Percentiles rank a stretch among this genome's conserved stretches.
Conservation (phyloP, 192 early-diverging fungal genomes). For the Coemansia sp. region DNA sequence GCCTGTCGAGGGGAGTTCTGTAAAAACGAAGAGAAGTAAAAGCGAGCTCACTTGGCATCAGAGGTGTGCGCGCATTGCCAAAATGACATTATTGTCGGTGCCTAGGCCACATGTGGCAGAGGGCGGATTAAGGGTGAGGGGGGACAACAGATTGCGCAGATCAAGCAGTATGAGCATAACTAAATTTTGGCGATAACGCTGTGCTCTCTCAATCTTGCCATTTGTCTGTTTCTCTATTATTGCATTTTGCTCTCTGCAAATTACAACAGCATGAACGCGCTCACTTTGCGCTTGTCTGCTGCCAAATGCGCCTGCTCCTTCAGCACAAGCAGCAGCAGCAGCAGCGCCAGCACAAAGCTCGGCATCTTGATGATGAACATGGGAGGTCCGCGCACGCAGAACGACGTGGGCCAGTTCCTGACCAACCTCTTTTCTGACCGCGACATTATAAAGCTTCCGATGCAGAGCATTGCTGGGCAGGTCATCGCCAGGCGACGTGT, state of each 20-base stretch:
- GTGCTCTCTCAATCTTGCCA: neutral
- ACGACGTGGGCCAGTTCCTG: slow-evolving; percentile 80
- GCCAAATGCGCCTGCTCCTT: slow-evolving; percentile 9
- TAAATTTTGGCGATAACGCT: neutral
- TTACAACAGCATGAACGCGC: neutral
- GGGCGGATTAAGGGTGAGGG: neutral
- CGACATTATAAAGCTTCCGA: slow-evolving; percentile 88
- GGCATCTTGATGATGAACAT: slow-evolving; percentile 92
- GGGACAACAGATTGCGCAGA: neutral
- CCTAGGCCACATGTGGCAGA: neutral
- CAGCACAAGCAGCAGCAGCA: slow-evolving; percentile 6
- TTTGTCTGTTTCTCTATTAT: neutral
- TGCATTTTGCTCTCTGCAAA: neutral
- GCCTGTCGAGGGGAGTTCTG: neutral
- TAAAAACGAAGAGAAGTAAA: neutral
- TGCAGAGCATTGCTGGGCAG: slow-evolving; percentile 69
- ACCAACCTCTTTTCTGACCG: slow-evolving; percentile 82
- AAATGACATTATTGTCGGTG: neutral
- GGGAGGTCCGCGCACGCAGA: slow-evolving; percentile 80
- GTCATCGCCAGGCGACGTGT: slow-evolving; percentile 81
- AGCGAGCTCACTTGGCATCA: neutral
- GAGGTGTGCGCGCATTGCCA: neutral
- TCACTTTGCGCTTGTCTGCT: neutral
- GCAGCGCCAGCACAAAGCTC: slow-evolving; percentile 45
- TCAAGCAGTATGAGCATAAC: neutral